Evolutionary conservation across 2,329 filamentous ascomycete species (phyloP), one percentile per base, ranked within the genome.

Genomic region (Pleoardoris graminearum): DNA sequence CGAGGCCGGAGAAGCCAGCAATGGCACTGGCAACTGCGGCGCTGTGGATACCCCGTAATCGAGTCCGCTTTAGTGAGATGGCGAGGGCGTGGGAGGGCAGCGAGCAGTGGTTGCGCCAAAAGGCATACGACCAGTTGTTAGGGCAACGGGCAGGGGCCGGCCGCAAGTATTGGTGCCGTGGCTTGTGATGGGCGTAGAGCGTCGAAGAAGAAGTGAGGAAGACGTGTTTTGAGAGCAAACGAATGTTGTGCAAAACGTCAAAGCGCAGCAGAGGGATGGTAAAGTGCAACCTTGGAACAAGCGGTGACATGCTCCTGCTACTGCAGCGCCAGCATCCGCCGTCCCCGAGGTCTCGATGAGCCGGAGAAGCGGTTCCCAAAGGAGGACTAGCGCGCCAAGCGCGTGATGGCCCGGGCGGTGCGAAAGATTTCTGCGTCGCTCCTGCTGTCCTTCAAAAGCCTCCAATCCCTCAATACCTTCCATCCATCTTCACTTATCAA

Each of bases 401-500:
- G 1, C 7, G 33, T 16, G 21, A 8, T 47, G 44, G 44, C 22
- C 44, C 44, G 44, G 30, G 44, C 44, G 44, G 22, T 17, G 33
- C 44, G 44, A 47, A 47, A 41, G 35, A 36, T 41, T 50, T 50
- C 38, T 36, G 35, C 30, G 38, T 39, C 39, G 48, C 38, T 50
- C 39, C 38, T 36, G 43, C 43, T 35, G 29, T 12, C 32, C 42
- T 51, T 43, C 39, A 51, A 36, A 44, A 25, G 16, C 50, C 25
- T 46, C 30, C 44, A 29, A 33, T 37, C n/a, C 44, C 33, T 37
- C 44, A 38, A 19, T 33, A 37, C 27, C 63, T 44, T 48, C 45
- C 45, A 47, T 39, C 22, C 38, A 51, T 51, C 56, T 63, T 75
- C 68, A 66, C 74, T 69, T 72, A 69, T 70, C 52, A 68, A 69